phyloP scores from a whole-genome alignment of 306 rosid genomes.

The Vigna hirtella region DNA sequence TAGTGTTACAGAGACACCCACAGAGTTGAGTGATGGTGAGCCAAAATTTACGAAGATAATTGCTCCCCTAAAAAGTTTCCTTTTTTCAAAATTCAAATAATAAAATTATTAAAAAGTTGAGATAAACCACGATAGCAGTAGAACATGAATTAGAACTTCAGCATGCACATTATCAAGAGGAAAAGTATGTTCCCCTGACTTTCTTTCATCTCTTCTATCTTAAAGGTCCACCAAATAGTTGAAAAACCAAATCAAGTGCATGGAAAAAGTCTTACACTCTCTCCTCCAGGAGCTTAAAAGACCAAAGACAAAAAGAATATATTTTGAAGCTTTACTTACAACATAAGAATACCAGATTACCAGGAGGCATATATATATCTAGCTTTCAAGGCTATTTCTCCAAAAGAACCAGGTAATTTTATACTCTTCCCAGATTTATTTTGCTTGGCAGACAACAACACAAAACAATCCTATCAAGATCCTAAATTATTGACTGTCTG shows the following conservation, averaged over 20 bases:
- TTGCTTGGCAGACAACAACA: too few relatives aligned
- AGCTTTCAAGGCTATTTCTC: conserved; percentile 11
- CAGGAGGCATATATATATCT: not conserved
- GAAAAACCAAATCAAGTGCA: not conserved
- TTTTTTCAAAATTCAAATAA: conserved; percentile 28
- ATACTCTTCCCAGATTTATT: too few relatives aligned
- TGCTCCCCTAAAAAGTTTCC: conserved; percentile 22
- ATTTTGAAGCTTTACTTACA: not conserved
- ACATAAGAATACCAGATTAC: not conserved
- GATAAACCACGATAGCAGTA: not conserved
- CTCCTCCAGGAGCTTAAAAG: conserved; percentile 7
- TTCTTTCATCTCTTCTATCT: not conserved
- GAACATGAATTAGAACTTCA: not conserved
- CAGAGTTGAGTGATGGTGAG: too few relatives aligned
- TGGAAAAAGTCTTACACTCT: not conserved
- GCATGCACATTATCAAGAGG: not conserved
- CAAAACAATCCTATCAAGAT: too few relatives aligned
- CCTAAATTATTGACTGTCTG: too few relatives aligned
- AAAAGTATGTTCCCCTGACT: not conserved
- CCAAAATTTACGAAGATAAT: conserved; percentile 1
- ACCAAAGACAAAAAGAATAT: not conserved
- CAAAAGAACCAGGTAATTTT: not conserved
- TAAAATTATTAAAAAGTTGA: conserved; percentile 29
- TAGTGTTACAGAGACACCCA: too few relatives aligned
- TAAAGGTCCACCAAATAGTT: not conserved